Conservation (phyloP, 768 basidiomycete species). For the Lactarius akahatsu region DNA sequence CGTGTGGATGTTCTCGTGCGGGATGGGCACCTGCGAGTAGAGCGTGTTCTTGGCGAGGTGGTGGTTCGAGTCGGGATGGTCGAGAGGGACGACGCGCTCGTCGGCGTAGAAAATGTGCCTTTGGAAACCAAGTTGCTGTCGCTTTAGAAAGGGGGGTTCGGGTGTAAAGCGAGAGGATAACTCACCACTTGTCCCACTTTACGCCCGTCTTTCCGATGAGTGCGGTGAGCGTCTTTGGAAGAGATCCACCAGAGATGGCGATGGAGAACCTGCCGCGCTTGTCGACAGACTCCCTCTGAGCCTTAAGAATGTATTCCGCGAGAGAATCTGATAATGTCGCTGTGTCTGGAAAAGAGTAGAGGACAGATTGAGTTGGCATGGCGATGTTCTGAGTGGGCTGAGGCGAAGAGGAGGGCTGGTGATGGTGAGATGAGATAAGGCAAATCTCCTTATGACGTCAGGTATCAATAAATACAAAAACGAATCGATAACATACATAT, state of each 20-base stretch:
- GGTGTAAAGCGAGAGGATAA: background rate
- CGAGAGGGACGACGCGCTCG: constrained; percentile 91
- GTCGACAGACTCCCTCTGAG: constrained; percentile 85
- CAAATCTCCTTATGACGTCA: constrained; percentile 16
- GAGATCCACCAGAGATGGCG: constrained; percentile 90
- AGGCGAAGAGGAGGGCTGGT: background rate
- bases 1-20: constrained; percentile 71
- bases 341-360: constrained; percentile 65
- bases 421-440: background rate
- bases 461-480: constrained; percentile 20
- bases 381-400: background rate
- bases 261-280: constrained; percentile 90
- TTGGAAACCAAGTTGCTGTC: constrained; percentile 9
- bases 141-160: background rate
- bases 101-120: constrained; percentile 99
- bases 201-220: constrained; percentile 64
- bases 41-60: constrained; percentile 66
- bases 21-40: constrained; percentile 82
- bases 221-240: constrained; percentile 77
- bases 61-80: constrained; percentile 94
- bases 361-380: constrained; percentile 42
- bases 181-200: constrained; percentile 94
- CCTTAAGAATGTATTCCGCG: constrained; percentile 79
- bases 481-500: constrained; percentile 15
- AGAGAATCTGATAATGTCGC: constrained; percentile 62